Evolutionary conservation across 345 rosid species (phyloP), one percentile per base, ranked within the genome.

Genomic region (Corymbia maculata): DNA sequence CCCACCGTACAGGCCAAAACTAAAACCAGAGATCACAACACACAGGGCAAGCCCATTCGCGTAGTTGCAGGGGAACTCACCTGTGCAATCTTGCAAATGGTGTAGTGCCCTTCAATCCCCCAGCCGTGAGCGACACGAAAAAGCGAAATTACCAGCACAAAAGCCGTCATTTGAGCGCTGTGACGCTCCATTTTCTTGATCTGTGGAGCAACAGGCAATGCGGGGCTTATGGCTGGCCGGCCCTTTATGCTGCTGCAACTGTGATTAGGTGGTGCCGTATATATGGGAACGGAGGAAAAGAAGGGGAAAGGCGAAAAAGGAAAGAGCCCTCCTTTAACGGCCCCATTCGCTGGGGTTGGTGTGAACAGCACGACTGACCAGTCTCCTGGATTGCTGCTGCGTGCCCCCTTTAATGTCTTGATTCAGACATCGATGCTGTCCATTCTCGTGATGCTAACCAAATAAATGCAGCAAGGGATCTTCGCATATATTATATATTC

Each of bases 61-160:
- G 30, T 1, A 11, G 51, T 22, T 36, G 9, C 8, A 28, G 52
- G 7, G 7, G 21, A 9, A 8, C 86, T 14, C 32, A 96, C 97
- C 97, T 95, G 96, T 89, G 98, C 98, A 52, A 97, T 95, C 91
- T 85, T 93, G 89, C 99, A 97, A 61, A 92, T 36, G 51, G 93
- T 91, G 50, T 92, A 86, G 64, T 97, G 98, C n/a, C 98, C 99
- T 57, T 96, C 98, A 70, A 22, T 88, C 50, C 98, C 96, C 98
- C 99, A 95, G 4, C 92, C 93, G 50, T 91, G 85, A 87, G 86
- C 85, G 7, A 44, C 88, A 47, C 90, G 92, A 79, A 92, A 55
- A 9, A 89, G 44, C 42, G 88, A 1, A 52, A 92, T 6, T 32
- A 10, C 28, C 51, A 91, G 89, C 84, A 89, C 86, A 6, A 90